phyloP scores from a whole-genome alignment of 139 green algal species.

The Tetraselmis chui region DNA sequence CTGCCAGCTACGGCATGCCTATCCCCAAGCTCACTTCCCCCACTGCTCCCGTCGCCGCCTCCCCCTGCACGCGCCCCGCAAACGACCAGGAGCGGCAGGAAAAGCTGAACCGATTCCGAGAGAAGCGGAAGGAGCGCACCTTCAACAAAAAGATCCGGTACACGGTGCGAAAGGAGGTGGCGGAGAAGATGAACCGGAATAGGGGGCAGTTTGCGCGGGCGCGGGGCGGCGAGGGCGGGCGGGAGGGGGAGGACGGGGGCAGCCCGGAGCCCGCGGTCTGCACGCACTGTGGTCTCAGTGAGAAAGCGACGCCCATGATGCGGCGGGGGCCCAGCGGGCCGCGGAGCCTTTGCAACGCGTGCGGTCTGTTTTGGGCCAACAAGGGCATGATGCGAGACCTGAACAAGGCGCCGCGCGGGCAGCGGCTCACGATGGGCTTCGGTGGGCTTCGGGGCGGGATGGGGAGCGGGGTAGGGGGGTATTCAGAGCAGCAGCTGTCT shows the following conservation, averaged over 20 bases:
- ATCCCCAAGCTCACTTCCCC: background rate
- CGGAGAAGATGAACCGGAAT: constrained; percentile 32
- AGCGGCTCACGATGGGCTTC: background rate
- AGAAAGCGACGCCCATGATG: constrained; percentile 36
- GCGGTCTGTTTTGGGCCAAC: constrained; percentile 39
- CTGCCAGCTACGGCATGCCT: background rate
- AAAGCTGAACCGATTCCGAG: constrained; percentile 29
- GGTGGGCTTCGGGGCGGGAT: background rate
- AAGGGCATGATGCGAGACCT: constrained; percentile 19
- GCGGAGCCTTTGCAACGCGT: constrained; percentile 34
- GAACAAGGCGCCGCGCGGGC: background rate
- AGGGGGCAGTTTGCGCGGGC: constrained; percentile 33
- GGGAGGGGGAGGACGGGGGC: background rate
- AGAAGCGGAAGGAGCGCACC: constrained; percentile 36
- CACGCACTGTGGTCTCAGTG: constrained; percentile 21
- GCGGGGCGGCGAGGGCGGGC: background rate
- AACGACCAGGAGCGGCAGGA: constrained; percentile 9
- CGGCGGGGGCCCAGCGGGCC: constrained; percentile 25
- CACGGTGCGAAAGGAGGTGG: constrained; percentile 40
- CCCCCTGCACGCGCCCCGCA: background rate
- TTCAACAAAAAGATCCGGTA: constrained; percentile 47
- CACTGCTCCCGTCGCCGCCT: background rate
- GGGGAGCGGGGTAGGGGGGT: too few relatives aligned
- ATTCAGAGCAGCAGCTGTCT: background rate
- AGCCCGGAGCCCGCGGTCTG: constrained; percentile 11